phyloP scores from a whole-genome alignment of 257 asterid genomes.

The Ligustrum vulgare region DNA sequence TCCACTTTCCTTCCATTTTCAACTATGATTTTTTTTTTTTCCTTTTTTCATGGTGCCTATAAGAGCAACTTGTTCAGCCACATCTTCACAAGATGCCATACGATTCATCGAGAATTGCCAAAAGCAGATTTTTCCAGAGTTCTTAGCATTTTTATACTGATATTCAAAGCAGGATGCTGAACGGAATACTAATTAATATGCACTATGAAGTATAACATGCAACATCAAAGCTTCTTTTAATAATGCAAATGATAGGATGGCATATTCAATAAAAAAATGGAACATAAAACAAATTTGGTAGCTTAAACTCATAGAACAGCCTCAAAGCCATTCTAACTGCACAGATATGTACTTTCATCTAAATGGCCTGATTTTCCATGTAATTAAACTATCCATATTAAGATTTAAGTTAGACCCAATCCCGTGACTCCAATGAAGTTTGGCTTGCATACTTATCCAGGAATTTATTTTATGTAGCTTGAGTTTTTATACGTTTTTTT shows the following conservation, averaged over 20 bases:
- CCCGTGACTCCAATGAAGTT: not conserved
- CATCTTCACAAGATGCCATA: too few relatives aligned
- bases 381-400: not conserved
- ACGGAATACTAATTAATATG: not conserved
- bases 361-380: constrained; percentile 1
- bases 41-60: too few relatives aligned
- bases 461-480: not conserved
- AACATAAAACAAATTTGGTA: too few relatives aligned
- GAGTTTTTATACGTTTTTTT: too few relatives aligned
- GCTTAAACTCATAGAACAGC: not conserved
- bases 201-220: not conserved
- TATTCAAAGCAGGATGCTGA: not conserved
- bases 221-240: not conserved
- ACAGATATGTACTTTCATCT: not conserved
- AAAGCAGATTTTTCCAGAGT: not conserved
- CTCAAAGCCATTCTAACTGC: not conserved
- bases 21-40: too few relatives aligned
- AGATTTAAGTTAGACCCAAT: constrained; percentile 4
- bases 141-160: too few relatives aligned
- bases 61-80: too few relatives aligned
- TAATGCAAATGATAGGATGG: not conserved
- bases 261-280: too few relatives aligned
- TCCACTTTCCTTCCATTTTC: too few relatives aligned
- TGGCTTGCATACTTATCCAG: not conserved
- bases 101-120: too few relatives aligned